A percentile compares a stretch with the other conserved stretches of the same genome.
Evolutionary conservation across 805 yeast species (phyloP).

Genomic region (Maudiozyma bulderi): DNA sequence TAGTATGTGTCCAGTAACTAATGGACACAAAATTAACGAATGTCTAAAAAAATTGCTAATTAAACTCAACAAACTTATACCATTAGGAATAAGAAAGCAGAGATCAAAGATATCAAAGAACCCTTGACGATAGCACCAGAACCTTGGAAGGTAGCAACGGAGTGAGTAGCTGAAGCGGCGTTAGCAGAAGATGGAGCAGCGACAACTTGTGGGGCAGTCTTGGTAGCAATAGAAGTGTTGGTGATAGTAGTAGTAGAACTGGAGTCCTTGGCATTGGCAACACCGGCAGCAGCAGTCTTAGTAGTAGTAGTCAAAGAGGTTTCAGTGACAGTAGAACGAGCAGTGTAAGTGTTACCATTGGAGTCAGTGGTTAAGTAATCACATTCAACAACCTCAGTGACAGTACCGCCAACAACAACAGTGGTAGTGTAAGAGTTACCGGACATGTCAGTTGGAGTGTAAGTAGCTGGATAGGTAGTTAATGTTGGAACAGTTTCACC

Average conservation of each 20-base stretch:
- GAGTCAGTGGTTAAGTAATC: constrained; percentile 1
- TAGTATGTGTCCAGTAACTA: neutral
- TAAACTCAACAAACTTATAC: neutral
- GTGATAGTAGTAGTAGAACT: neutral
- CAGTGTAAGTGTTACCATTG: neutral
- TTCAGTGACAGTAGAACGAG: neutral
- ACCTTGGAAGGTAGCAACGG: neutral
- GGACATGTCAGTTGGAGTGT: constrained; percentile 5
- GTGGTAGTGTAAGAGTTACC: neutral
- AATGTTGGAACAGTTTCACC: neutral
- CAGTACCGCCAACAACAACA: constrained; percentile 1
- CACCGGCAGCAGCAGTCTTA: neutral
- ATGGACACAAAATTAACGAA: neutral
- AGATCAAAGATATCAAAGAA: constrained; percentile 2
- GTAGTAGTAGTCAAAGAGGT: neutral
- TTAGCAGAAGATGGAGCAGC: neutral
- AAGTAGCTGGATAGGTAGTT: constrained; percentile 1
- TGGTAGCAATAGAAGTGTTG: neutral
- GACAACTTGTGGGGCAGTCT: neutral
- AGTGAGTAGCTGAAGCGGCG: neutral
- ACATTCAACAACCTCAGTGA: neutral
- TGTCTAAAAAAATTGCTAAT: neutral
- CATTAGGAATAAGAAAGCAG: neutral
- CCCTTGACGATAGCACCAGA: constrained; percentile 1
- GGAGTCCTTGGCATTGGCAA: neutral